These are phyloP conservation scores for Lachancea sp. DNA, from an alignment of 805 yeast species.

Conservation along the genomic window DNA sequence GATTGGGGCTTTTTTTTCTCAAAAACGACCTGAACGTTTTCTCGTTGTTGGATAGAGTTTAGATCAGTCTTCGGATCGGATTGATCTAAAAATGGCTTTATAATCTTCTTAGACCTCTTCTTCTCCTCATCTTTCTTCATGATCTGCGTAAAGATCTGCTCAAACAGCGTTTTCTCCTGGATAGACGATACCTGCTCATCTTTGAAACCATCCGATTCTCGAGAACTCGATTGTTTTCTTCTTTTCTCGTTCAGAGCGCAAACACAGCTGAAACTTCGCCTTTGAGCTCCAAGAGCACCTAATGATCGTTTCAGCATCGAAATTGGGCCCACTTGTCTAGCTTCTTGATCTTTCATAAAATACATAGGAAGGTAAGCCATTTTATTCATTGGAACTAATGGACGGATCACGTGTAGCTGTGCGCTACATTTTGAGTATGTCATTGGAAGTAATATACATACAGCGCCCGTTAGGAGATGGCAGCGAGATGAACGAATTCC, in stretches of 20 bases:
- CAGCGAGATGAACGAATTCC: too few species aligned
- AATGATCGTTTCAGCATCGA: not conserved
- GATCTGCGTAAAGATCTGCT: conserved; percentile 23
- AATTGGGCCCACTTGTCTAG: too few species aligned
- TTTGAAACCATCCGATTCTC: conserved; percentile 13
- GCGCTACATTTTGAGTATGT: too few species aligned
- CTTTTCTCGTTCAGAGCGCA: not conserved
- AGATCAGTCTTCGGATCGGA: not conserved
- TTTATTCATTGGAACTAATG: too few species aligned
- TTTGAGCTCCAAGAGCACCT: not conserved
- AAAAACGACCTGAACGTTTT: conserved; percentile 19
- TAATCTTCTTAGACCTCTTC: conserved; percentile 12
- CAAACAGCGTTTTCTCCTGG: conserved; percentile 25
- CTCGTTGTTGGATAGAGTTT: conserved; percentile 1
- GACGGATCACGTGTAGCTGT: too few species aligned
- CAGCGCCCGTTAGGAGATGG: too few species aligned
- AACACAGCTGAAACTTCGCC: not conserved
- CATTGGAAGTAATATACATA: too few species aligned
- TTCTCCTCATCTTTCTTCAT: conserved; percentile 21
- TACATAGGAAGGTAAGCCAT: too few species aligned
- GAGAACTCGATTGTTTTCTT: not conserved
- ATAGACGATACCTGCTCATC: conserved; percentile 20
- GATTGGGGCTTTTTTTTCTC: conserved; percentile 15
- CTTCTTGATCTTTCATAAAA: too few species aligned
- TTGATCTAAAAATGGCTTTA: conserved; percentile 7